Evolutionary conservation across 768 basidiomycete genomes (phyloP).

Genomic region (Tricholomella constricta): DNA sequence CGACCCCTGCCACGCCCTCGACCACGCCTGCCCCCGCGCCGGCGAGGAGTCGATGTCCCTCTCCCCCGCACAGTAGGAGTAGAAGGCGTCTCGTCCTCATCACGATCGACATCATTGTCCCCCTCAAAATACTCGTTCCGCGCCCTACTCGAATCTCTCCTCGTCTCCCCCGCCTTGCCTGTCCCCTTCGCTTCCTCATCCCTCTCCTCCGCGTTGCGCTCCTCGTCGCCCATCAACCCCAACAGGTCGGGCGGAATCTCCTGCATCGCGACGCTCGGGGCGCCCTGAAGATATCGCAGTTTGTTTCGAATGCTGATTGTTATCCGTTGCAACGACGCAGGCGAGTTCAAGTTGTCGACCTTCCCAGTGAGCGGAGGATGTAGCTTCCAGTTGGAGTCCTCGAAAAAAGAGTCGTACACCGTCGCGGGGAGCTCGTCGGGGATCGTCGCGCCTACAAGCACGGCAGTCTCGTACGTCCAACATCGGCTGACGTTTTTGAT

Average conservation of each 20-base stretch:
- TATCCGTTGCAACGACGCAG: constrained; percentile 82
- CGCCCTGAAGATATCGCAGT: constrained; percentile 89
- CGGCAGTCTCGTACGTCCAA: constrained; percentile 97
- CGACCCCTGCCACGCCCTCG: constrained; percentile 38
- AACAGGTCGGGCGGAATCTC: constrained; percentile 93
- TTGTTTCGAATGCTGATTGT: constrained; percentile 85
- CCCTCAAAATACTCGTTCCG: constrained; percentile 77
- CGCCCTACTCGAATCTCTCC: constrained; percentile 52
- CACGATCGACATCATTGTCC: constrained; percentile 66
- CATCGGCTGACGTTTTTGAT: constrained; percentile 98
- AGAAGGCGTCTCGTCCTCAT: constrained; percentile 27
- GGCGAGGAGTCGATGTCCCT: constrained; percentile 23
- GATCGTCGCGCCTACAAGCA: constrained; percentile 81
- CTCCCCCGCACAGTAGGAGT: constrained; percentile 16
- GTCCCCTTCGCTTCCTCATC: constrained; percentile 57
- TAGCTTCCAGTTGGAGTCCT: constrained; percentile 87
- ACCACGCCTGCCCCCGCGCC: constrained; percentile 35
- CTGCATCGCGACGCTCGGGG: constrained; percentile 95
- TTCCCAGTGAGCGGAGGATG: constrained; percentile 91
- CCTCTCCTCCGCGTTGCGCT: constrained; percentile 27
- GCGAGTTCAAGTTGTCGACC: constrained; percentile 91
- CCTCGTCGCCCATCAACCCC: constrained; percentile 63
- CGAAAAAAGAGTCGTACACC: constrained; percentile 91
- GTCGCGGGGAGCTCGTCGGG: constrained; percentile 88
- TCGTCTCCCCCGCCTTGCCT: constrained; percentile 54